A percentile compares a stretch with the other conserved stretches of the same genome.
Evolutionary conservation across 2,329 filamentous ascomycete species (phyloP).

Genomic region (Dactylonectria estremocensis): DNA sequence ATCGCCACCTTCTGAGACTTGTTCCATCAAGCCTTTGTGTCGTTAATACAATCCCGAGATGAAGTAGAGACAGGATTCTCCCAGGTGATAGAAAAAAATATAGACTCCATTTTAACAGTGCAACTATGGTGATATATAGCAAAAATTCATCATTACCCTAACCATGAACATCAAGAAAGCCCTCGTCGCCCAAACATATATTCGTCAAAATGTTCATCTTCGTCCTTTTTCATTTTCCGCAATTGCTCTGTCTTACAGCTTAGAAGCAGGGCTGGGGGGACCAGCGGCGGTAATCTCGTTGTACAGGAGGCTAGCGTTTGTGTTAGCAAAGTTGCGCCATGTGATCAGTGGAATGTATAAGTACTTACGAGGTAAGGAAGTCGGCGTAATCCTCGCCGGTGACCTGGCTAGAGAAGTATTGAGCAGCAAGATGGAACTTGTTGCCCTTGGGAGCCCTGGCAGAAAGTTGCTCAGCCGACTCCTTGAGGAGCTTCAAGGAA

Average conservation of each 20-base stretch:
- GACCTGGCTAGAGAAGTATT: constrained; percentile 94
- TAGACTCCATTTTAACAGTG: constrained; percentile 12
- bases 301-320: constrained; percentile 78
- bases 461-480: constrained; percentile 84
- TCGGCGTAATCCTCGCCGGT: constrained; percentile 98
- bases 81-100: background rate
- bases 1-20: too few relatives aligned
- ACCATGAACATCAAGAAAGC: constrained; percentile 23
- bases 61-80: too few relatives aligned
- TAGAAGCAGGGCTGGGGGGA: constrained; percentile 72
- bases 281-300: constrained; percentile 88
- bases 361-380: constrained; percentile 86
- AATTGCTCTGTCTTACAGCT: constrained; percentile 64
- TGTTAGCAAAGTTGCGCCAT: constrained; percentile 29
- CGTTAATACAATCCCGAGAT: too few relatives aligned
- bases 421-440: constrained; percentile 90
- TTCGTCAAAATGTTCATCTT: constrained; percentile 22
- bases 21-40: background rate
- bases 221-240: constrained; percentile 26
- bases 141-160: constrained; percentile 23
- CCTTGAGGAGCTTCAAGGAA: constrained; percentile 86
- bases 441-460: constrained; percentile 86
- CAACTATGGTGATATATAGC: constrained; percentile 24
- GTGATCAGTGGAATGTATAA: background rate
- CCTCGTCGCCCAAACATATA: constrained; percentile 25